phyloP scores from a whole-genome alignment of 257 asterid genomes.

The Parsonsia alboflavescens region DNA sequence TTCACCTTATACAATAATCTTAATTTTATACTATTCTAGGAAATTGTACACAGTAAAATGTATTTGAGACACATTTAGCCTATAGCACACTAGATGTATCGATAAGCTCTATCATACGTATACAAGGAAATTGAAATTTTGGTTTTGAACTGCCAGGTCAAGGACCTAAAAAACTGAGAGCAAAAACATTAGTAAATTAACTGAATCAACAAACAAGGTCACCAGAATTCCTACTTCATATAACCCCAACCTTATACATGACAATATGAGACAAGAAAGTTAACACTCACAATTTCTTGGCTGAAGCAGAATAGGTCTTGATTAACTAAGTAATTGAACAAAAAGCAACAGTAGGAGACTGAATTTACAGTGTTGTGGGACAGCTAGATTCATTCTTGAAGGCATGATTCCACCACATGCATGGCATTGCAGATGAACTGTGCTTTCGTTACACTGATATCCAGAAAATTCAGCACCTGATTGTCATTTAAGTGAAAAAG shows the following conservation, averaged over 20 bases:
- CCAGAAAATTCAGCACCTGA: constrained; percentile 66
- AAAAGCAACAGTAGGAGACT: constrained; percentile 14
- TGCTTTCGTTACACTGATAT: constrained; percentile 64
- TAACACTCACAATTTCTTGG: background rate
- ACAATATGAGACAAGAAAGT: background rate
- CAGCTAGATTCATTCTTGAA: constrained; percentile 50
- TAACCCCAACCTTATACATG: background rate
- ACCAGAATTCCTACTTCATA: background rate
- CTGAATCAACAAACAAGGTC: background rate
- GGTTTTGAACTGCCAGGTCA: background rate
- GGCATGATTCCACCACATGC: constrained; percentile 97
- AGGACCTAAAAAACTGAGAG: background rate
- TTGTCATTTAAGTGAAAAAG: constrained; percentile 12
- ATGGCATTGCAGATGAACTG: constrained; percentile 90
- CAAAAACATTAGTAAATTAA: background rate
- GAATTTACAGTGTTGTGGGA: constrained; percentile 74
- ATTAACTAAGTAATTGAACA: background rate
- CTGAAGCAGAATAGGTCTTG: background rate
- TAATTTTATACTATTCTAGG: background rate
- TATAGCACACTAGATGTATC: background rate
- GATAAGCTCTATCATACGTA: background rate
- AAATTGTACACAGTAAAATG: background rate
- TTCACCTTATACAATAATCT: background rate
- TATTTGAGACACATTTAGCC: background rate
- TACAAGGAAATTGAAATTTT: background rate